A percentile compares a stretch with the other conserved stretches of the same genome.
phyloP scores from a whole-genome alignment of 148 eudicot genomes.

The Heliosperma pusillum region DNA sequence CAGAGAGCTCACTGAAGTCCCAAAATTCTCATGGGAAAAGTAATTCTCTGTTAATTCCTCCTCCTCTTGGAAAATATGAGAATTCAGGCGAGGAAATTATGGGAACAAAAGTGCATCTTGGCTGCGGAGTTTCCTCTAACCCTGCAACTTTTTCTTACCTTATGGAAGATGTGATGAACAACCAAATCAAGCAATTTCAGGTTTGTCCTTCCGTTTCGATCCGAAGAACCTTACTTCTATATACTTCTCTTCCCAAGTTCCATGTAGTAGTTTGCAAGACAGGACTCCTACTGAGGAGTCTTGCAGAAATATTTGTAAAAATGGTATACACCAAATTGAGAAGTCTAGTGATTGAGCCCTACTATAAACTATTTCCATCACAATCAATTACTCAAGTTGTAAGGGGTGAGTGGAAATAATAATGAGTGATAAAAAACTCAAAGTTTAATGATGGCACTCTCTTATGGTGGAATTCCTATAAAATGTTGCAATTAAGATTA shows the following conservation, averaged over 20 bases:
- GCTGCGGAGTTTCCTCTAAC: constrained; percentile 28
- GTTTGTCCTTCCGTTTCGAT: constrained; percentile 29
- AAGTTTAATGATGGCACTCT: neutral
- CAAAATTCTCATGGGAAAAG: constrained; percentile 40
- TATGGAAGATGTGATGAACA: constrained; percentile 52
- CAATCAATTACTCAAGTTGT: neutral
- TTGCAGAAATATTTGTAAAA: neutral
- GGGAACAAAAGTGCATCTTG: constrained; percentile 49
- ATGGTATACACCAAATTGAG: neutral
- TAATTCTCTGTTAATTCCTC: constrained; percentile 46
- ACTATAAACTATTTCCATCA: neutral
- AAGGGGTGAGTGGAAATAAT: neutral
- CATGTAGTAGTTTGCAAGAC: neutral
- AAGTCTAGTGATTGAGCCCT: neutral
- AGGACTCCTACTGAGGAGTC: neutral
- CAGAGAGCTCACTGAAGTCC: constrained; percentile 38
- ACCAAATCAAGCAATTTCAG: constrained; percentile 80
- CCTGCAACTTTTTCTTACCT: constrained; percentile 38
- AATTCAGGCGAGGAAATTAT: constrained; percentile 47
- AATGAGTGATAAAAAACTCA: neutral
- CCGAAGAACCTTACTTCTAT: neutral
- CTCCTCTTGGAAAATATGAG: constrained; percentile 67
- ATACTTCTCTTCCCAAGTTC: neutral
- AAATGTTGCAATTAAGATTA: neutral
- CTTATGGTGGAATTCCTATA: neutral